Conservation (phyloP, 495 filamentous ascomycete species). For the Penicillium atrosanguineum region DNA sequence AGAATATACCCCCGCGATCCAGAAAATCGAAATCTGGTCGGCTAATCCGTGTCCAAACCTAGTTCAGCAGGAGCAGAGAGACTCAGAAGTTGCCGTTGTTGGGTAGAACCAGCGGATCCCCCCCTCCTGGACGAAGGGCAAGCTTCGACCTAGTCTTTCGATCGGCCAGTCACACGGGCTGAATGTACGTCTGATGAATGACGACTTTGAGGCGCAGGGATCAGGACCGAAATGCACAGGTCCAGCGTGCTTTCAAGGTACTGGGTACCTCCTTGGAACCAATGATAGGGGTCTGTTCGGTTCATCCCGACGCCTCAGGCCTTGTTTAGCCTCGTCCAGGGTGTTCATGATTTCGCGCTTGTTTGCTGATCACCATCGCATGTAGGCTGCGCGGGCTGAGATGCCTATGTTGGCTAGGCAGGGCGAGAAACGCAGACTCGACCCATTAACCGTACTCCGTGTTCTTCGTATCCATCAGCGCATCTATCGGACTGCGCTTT, state of each 20-base stretch:
- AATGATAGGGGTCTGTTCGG: conserved; percentile 4
- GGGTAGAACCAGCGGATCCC: background rate
- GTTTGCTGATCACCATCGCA: conserved; percentile 4
- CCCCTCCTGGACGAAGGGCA: background rate
- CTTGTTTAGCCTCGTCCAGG: background rate
- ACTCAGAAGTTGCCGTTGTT: conserved; percentile 16
- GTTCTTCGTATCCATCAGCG: no score
- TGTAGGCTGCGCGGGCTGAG: background rate
- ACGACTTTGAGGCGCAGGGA: conserved; percentile 7
- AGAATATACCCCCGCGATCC: background rate
- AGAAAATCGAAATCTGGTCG: conserved; percentile 3
- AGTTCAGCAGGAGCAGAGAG: conserved; percentile 3
- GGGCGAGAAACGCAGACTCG: background rate
- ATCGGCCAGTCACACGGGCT: conserved; percentile 7
- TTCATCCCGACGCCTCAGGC: conserved; percentile 1
- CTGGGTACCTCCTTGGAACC: background rate
- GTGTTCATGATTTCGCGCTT: conserved; percentile 1
- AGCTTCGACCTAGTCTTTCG: conserved; percentile 1
- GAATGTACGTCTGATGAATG: background rate
- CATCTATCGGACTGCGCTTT: no score
- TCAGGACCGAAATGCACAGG: background rate
- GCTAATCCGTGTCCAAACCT: background rate
- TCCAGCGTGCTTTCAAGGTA: conserved; percentile 3
- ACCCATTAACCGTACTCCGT: background rate
- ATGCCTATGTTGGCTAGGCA: background rate